phyloP scores from a whole-genome alignment of 164 flowering plant genomes.

The Nymphaea colorata region DNA sequence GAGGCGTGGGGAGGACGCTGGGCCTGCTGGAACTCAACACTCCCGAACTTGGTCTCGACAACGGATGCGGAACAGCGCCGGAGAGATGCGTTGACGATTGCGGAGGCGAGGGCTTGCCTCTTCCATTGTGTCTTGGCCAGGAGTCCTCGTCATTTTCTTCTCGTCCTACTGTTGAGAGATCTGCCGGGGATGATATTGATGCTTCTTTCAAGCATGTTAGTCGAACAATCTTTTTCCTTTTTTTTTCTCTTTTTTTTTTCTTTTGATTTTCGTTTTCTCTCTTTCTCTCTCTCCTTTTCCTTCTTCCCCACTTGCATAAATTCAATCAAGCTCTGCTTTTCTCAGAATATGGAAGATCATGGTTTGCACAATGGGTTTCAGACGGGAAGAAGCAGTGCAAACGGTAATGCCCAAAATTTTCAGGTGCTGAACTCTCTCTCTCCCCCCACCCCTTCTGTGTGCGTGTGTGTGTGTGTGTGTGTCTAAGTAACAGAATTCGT shows the following conservation, averaged over 20 bases:
- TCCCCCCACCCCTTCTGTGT: neutral
- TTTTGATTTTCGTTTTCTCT: neutral
- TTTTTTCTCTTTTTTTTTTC: too few species aligned
- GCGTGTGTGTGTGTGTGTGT: neutral
- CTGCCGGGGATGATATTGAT: slow-evolving; percentile 14
- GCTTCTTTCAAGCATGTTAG: slow-evolving; percentile 24
- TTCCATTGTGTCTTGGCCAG: slow-evolving; percentile 22
- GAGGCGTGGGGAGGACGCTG: slow-evolving; percentile 7
- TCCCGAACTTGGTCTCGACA: neutral
- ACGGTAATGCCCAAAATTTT: slow-evolving; percentile 19
- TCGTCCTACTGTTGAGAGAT: slow-evolving; percentile 7
- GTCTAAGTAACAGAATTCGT: neutral
- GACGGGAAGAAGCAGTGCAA: neutral
- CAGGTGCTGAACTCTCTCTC: slow-evolving; percentile 19
- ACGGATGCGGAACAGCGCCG: neutral
- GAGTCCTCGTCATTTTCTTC: slow-evolving; percentile 5
- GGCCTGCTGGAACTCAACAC: neutral
- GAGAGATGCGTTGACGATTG: slow-evolving; percentile 4
- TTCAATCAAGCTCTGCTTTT: neutral
- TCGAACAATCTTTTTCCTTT: slow-evolving; percentile 4
- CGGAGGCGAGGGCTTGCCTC: slow-evolving; percentile 14
- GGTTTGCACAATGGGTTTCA: neutral
- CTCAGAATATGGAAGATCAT: neutral
- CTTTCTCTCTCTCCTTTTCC: neutral
- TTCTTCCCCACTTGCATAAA: neutral